Evolutionary conservation across 768 basidiomycete genomes (phyloP).

Genomic region (Podaxis sp.): DNA sequence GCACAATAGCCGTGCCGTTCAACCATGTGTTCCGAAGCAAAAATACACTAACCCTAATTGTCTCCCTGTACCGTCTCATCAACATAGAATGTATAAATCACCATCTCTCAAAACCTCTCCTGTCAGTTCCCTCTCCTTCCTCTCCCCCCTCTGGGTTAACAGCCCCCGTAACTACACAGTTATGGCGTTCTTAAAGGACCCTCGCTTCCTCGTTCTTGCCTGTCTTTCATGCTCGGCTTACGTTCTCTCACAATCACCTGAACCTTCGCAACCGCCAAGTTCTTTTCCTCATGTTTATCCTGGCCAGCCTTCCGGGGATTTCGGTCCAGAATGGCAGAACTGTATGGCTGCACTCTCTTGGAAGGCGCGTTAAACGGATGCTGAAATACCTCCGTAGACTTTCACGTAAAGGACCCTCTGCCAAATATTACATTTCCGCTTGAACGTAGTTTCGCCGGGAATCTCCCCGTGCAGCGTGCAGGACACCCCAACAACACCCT

Average conservation of each 20-base stretch:
- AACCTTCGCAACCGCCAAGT: constrained; percentile 34
- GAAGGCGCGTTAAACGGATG: not conserved
- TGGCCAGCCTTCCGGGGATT: constrained; percentile 44
- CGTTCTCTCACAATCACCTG: constrained; percentile 22
- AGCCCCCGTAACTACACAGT: not conserved
- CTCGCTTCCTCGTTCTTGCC: constrained; percentile 22
- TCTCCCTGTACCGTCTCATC: not conserved
- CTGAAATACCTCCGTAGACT: constrained; percentile 40
- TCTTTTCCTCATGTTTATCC: constrained; percentile 50
- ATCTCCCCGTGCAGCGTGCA: constrained; percentile 57
- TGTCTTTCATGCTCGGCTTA: constrained; percentile 24
- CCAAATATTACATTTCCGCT: constrained; percentile 62
- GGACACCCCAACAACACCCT: constrained; percentile 65
- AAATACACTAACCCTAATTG: constrained; percentile 10
- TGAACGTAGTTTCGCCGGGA: constrained; percentile 61
- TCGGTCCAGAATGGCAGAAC: constrained; percentile 59
- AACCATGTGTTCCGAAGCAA: not conserved
- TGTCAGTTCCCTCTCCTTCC: not conserved
- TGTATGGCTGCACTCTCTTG: constrained; percentile 39
- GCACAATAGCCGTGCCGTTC: not conserved
- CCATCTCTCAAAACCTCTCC: not conserved
- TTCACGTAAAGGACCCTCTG: constrained; percentile 52
- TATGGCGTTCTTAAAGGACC: constrained; percentile 27
- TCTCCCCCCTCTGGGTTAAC: constrained; percentile 3
- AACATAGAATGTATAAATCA: constrained; percentile 2